Conservation (phyloP, 371 early-diverging fungal species). For the Gilbertella persicaria region DNA sequence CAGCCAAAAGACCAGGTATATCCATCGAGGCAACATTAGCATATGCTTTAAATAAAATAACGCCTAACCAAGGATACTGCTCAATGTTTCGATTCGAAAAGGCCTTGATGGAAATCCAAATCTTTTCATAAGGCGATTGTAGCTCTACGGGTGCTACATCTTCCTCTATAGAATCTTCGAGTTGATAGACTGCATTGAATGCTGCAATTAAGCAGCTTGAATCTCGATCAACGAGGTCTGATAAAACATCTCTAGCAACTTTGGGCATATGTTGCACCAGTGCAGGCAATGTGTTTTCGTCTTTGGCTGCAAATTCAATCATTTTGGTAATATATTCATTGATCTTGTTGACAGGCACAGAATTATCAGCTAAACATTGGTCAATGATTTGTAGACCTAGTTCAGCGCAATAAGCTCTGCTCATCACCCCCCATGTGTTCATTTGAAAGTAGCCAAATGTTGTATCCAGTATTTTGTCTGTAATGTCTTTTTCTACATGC, state of each 20-base stretch:
- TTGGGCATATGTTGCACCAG: slow-evolving; percentile 26
- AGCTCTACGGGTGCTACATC: background rate
- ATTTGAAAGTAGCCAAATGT: slow-evolving; percentile 46
- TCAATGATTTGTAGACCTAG: slow-evolving; percentile 36
- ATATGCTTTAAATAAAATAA: slow-evolving; percentile 22
- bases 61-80: slow-evolving; percentile 7
- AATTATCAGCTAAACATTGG: slow-evolving; percentile 25
- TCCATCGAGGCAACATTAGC: slow-evolving; percentile 26
- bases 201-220: slow-evolving; percentile 12
- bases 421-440: slow-evolving; percentile 33
- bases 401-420: slow-evolving; percentile 36
- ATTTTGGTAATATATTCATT: slow-evolving; percentile 26
- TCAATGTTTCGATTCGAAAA: slow-evolving; percentile 1
- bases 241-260: slow-evolving; percentile 20
- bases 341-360: slow-evolving; percentile 24
- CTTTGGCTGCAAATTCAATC: slow-evolving; percentile 20
- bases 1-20: slow-evolving; percentile 10
- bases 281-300: slow-evolving; percentile 16
- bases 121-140: slow-evolving; percentile 8
- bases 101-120: slow-evolving; percentile 17
- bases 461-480: slow-evolving; percentile 30
- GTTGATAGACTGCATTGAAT: slow-evolving; percentile 15
- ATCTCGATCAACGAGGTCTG: slow-evolving; percentile 24
- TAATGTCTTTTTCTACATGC: slow-evolving; percentile 23
- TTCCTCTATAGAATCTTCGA: slow-evolving; percentile 1